Percentiles rank a stretch among this genome's conserved stretches.
These are phyloP conservation scores for Rhodotorula graminis DNA, from an alignment of 768 basidiomycete genomes.

Conservation along the genomic window DNA sequence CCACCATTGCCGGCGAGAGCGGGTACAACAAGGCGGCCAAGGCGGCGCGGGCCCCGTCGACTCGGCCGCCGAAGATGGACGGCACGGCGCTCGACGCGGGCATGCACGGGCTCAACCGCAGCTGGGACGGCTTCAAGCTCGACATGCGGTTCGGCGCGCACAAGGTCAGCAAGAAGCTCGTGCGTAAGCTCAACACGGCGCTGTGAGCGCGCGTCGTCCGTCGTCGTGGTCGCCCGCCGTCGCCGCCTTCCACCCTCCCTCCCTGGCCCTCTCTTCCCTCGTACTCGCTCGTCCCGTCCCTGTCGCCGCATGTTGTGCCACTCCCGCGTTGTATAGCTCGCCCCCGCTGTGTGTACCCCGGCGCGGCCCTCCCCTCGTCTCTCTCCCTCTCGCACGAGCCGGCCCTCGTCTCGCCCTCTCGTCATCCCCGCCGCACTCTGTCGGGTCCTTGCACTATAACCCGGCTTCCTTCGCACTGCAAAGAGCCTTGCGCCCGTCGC, in stretches of 20 bases:
- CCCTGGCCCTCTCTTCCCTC: neutral
- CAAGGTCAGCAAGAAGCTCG: constrained; percentile 29
- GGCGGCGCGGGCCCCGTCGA: constrained; percentile 6
- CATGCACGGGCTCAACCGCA: constrained; percentile 37
- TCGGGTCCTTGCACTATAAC: neutral
- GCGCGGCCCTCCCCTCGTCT: too few relatives aligned
- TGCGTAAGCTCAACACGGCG: constrained; percentile 16
- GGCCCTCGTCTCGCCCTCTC: too few relatives aligned
- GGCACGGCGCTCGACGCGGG: constrained; percentile 33
- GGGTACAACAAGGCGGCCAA: constrained; percentile 35
- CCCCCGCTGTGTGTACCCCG: too few relatives aligned
- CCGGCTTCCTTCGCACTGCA: too few relatives aligned
- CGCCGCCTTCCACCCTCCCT: neutral
- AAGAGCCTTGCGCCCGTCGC: too few relatives aligned
- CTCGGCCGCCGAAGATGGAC: constrained; percentile 19
- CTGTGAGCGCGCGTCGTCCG: neutral
- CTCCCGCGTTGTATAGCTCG: too few relatives aligned
- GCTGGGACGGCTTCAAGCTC: constrained; percentile 38
- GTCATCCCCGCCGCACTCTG: too few relatives aligned
- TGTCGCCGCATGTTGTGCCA: neutral
- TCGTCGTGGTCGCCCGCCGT: neutral
- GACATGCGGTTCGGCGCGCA: constrained; percentile 29
- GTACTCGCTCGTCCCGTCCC: neutral
- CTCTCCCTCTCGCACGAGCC: too few relatives aligned
- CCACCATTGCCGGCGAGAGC: constrained; percentile 4